Conservation (phyloP, 2,329 filamentous ascomycete genomes). For the Tolypocladium sp. region DNA sequence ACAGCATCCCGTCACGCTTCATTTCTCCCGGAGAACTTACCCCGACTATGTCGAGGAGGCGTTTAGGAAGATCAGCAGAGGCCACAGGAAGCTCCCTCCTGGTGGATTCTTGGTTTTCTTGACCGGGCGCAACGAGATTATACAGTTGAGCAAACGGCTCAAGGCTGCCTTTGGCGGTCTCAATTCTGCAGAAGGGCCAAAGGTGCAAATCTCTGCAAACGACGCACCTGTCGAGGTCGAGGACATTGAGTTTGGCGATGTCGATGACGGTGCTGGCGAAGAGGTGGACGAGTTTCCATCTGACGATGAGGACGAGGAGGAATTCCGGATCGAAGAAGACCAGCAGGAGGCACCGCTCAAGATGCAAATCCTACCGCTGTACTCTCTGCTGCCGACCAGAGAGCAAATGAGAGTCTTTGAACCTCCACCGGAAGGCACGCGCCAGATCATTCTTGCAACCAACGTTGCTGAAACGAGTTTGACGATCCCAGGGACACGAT, state of each 20-base stretch:
- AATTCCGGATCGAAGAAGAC: conserved; percentile 62
- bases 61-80: conserved; percentile 76
- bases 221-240: conserved; percentile 77
- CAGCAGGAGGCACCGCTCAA: conserved; percentile 51
- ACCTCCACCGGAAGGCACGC: conserved; percentile 68
- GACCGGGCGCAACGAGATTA: conserved; percentile 89
- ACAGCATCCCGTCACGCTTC: conserved; percentile 81
- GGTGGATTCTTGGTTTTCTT: conserved; percentile 91
- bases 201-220: conserved; percentile 65
- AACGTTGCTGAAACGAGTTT: conserved; percentile 97
- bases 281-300: conserved; percentile 51
- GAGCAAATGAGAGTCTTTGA: conserved; percentile 92
- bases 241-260: conserved; percentile 72
- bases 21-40: conserved; percentile 77
- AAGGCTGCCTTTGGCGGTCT: conserved; percentile 56
- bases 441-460: conserved; percentile 83
- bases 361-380: conserved; percentile 86
- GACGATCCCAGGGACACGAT: conserved; percentile 89
- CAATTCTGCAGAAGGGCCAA: conserved; percentile 48
- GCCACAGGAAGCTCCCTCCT: conserved; percentile 80
- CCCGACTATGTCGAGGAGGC: conserved; percentile 87
- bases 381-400: conserved; percentile 81
- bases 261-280: conserved; percentile 51
- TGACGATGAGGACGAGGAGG: conserved; percentile 47
- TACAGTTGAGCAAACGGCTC: conserved; percentile 69